Evolutionary conservation across 768 basidiomycete genomes (phyloP), one percentile per base, ranked within the genome.

Genomic region (Russula vinacea): DNA sequence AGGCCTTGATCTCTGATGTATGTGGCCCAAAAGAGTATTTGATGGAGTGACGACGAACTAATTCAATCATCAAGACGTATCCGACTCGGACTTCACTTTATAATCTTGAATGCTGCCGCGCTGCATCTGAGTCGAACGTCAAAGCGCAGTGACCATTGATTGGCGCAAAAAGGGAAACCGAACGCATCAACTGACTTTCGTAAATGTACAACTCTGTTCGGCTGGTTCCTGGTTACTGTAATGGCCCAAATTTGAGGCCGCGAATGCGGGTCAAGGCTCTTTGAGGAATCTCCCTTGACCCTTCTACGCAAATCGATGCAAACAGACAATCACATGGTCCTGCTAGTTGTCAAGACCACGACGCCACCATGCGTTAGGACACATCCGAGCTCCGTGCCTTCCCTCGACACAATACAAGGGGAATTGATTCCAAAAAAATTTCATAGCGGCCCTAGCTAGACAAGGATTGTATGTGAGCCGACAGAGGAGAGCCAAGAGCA

Each of bases 11-110:
- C 45, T 11, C 22, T 45, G n/a, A 22, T 45, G 11, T 11, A 24
- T 22, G 2, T 14, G 22, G 13, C 9, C 11, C 14, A 24, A 10
- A 26, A 24, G 24, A 26, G 13, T 35, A 35, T 35, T 35, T 10
- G 35, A 10, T 35, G 24, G 24, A 49, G 47, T 5, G 14, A 8
- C 7, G 40, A 9, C 14, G 47, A 26, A 26, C 24, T 26, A 49
- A 49, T 35, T 14, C 24, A 26, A 37, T 17, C 17, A 16, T 24
- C 29, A 44, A 32, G 33, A 37, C n/a, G n/a, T 9, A 55, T 45
- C 60, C 22, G 45, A 56, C 32, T 54, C 60, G n/a, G 45, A 55
- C 22, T 19, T 55, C 44, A 10, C 5, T n/a, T 22, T 37, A 55
- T 37, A 39, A 16, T 22, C 35, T 19, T 1, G 33, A 42, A 7